Conservation (phyloP, 2,329 filamentous ascomycete species). For the Trichoderma sp. region DNA sequence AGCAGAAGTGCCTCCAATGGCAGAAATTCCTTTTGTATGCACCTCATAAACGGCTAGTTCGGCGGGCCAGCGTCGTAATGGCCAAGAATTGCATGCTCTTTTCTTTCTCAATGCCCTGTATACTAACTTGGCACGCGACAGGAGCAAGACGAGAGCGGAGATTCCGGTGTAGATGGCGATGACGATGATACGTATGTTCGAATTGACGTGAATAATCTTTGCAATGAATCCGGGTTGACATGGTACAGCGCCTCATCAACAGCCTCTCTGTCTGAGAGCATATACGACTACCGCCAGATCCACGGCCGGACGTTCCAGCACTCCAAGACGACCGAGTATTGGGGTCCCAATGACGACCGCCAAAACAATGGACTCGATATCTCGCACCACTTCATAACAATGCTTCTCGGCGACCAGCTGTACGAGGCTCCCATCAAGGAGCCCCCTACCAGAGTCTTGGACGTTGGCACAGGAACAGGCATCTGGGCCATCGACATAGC, state of each 20-base stretch:
- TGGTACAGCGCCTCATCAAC: constrained; percentile 21
- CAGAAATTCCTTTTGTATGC: constrained; percentile 15
- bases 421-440: constrained; percentile 38
- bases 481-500: constrained; percentile 47
- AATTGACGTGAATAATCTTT: background rate
- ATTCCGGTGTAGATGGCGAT: constrained; percentile 7
- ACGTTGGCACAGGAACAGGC: constrained; percentile 47
- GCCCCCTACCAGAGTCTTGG: constrained; percentile 40
- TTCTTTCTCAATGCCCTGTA: background rate
- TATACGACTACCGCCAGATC: constrained; percentile 38
- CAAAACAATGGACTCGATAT: constrained; percentile 42
- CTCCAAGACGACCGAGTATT: constrained; percentile 38
- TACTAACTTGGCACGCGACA: background rate
- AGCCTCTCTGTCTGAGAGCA: constrained; percentile 34
- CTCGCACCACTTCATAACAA: constrained; percentile 36
- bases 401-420: constrained; percentile 36
- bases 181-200: constrained; percentile 3
- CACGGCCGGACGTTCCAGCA: constrained; percentile 43
- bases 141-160: background rate
- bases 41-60: background rate
- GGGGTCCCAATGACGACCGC: constrained; percentile 39
- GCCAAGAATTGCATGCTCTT: too few relatives aligned
- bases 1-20: background rate
- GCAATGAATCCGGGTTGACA: background rate
- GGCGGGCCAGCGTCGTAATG: background rate